phyloP scores from a whole-genome alignment of 2,329 filamentous ascomycete species.

The Paecilomyces fulvus region DNA sequence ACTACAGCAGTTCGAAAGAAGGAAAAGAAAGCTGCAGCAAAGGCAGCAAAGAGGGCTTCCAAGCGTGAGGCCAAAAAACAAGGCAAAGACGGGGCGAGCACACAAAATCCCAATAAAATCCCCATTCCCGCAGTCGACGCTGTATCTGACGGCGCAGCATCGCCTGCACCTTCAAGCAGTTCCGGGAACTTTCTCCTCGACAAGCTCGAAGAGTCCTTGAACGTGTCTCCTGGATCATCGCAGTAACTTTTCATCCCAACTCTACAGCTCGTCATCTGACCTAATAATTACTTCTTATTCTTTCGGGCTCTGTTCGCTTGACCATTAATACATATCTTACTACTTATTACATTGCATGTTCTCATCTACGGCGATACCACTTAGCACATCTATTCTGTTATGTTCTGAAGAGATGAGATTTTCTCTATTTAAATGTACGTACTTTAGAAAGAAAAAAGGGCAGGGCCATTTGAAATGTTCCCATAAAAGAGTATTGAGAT shows the following conservation, averaged over 20 bases:
- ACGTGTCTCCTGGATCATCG: background rate
- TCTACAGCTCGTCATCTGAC: background rate
- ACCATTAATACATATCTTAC: no score
- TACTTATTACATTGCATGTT: no score
- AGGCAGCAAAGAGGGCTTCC: background rate
- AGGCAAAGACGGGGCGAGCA: background rate
- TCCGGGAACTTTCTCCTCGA: conserved; percentile 17
- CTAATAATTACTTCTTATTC: no score
- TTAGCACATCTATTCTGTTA: no score
- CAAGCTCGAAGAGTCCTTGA: conserved; percentile 16
- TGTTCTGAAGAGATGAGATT: no score
- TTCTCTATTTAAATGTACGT: no score
- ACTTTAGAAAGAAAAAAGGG: no score
- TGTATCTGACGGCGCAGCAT: conserved; percentile 7
- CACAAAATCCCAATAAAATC: background rate
- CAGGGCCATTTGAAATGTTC: no score
- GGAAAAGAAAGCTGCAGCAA: background rate
- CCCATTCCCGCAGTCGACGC: background rate
- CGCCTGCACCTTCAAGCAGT: conserved; percentile 10
- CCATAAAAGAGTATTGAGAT: no score
- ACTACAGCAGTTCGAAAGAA: background rate
- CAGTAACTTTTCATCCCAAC: background rate
- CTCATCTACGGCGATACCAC: no score
- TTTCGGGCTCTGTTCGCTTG: no score
- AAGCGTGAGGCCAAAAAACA: background rate